Base-by-base conservation (phyloP, 2,329 filamentous ascomycete genomes). In the Cladosporium sp. region DNA sequence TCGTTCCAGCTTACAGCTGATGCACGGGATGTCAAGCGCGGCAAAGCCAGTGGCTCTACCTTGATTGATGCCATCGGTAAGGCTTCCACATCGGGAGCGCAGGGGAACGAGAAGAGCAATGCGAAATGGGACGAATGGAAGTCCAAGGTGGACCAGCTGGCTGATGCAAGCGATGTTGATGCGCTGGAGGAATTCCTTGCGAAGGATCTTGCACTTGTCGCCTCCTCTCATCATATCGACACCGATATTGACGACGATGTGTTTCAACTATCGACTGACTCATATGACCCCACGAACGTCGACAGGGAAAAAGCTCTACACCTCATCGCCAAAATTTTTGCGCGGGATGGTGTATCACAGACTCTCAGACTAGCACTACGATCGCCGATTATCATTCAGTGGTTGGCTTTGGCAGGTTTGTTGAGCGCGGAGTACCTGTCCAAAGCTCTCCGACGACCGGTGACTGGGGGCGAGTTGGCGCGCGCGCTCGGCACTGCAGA, bases 11-110 rank as follows among this genome's bases (percentile, higher is more conserved):
- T 78, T 15, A 68, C 66, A 37, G 59, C 66, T 13, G 66, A 65
- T 7, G 58, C 66, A 5, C 63, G 67, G 6, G 60, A 68, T 9
- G 67, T 69, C 6, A 77, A 75, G 60, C 68, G 72, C 24, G 61
- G 64, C n/a, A 74, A 69, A 62, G 64, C 37, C 8, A 37, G 36
- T 22, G 47, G 39, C n/a, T 57, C 48, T 15, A 51, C 45, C 6
- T 28, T 57, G 36, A 50, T 89, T 34, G 88, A 92, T 67, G 88
- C 88, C 0, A 83, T 92, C 55, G 87, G 88, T 1, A 86, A 86
- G 59, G 88, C 55, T 35, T 47, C 52, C 20, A 20, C 28, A n/a
- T 13, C 40, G n/a, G 34, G 7, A 35, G 8, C 19, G 4, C 39
- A 55, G 15, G 13, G 15, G 8, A 35, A n/a, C 28, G 20, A 34